phyloP scores from a whole-genome alignment of 1,284 basidiomycete species.

The Baeospora myosura region DNA sequence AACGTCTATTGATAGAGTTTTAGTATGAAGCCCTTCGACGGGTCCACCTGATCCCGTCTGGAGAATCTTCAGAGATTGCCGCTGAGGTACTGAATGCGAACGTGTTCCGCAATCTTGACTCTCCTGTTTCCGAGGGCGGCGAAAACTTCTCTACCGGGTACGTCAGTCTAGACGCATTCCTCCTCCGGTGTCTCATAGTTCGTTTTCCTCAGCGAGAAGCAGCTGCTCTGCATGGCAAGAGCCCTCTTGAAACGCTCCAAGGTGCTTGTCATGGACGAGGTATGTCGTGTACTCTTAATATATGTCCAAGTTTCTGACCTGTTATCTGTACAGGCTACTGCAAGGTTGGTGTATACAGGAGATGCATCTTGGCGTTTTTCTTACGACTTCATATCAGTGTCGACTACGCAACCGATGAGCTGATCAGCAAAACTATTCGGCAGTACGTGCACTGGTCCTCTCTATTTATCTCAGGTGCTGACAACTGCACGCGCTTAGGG shows the following conservation, averaged over 20 bases:
- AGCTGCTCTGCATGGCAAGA: conserved; percentile 78
- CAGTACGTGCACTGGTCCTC: conserved; percentile 39
- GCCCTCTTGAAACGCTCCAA: conserved; percentile 73
- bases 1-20: conserved; percentile 3
- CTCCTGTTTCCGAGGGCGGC: conserved; percentile 80
- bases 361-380: too few species aligned
- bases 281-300: conserved; percentile 28
- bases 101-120: conserved; percentile 83
- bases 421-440: conserved; percentile 68
- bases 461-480: not conserved
- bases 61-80: conserved; percentile 43
- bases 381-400: too few species aligned
- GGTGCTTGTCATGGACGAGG: conserved; percentile 78
- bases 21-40: conserved; percentile 83
- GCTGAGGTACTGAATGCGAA: conserved; percentile 64
- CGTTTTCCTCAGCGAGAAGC: conserved; percentile 53
- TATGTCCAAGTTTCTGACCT: conserved; percentile 6
- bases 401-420: conserved; percentile 72
- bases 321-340: conserved; percentile 46
- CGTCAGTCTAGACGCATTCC: conserved; percentile 19
- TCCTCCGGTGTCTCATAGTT: conserved; percentile 5
- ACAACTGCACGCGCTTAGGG: conserved; percentile 27
- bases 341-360: conserved; percentile 35
- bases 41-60: conserved; percentile 76
- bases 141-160: conserved; percentile 91